These are phyloP conservation scores for Monosporozyma aerobia DNA, from an alignment of 805 yeast species.

Conservation along the genomic window DNA sequence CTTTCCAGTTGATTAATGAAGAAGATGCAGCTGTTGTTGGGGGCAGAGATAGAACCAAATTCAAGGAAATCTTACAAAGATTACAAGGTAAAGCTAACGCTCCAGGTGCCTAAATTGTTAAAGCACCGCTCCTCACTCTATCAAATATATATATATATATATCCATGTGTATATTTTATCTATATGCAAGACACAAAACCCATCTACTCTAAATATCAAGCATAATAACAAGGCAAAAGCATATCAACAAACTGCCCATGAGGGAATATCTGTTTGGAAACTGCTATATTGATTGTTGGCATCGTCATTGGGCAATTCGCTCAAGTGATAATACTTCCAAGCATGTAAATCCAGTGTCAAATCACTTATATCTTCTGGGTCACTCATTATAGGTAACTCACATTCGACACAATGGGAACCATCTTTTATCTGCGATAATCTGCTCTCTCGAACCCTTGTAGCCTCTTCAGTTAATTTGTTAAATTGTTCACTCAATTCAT, in stretches of 20 bases:
- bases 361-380: slow-evolving; percentile 17
- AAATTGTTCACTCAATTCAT: slow-evolving; percentile 9
- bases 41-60: slow-evolving; percentile 58
- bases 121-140: not conserved
- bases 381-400: slow-evolving; percentile 15
- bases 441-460: slow-evolving; percentile 32
- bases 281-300: slow-evolving; percentile 14
- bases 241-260: not conserved
- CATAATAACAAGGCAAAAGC: not conserved
- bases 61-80: slow-evolving; percentile 53
- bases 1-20: slow-evolving; percentile 38
- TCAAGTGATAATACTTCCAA: slow-evolving; percentile 26
- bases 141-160: not conserved
- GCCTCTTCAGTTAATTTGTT: slow-evolving; percentile 14
- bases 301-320: not conserved
- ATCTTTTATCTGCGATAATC: slow-evolving; percentile 9
- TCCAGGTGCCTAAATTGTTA: slow-evolving; percentile 54
- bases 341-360: slow-evolving; percentile 29
- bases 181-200: not conserved
- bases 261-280: slow-evolving; percentile 34
- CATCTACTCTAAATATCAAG: too few species aligned
- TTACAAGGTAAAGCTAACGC: slow-evolving; percentile 62
- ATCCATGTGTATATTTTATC: not conserved
- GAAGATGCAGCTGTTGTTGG: slow-evolving; percentile 37
- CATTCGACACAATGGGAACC: slow-evolving; percentile 19